Evolutionary conservation across 257 asterid species (phyloP), one percentile per base, ranked within the genome.

Genomic region (Knoxia roxburghii): DNA sequence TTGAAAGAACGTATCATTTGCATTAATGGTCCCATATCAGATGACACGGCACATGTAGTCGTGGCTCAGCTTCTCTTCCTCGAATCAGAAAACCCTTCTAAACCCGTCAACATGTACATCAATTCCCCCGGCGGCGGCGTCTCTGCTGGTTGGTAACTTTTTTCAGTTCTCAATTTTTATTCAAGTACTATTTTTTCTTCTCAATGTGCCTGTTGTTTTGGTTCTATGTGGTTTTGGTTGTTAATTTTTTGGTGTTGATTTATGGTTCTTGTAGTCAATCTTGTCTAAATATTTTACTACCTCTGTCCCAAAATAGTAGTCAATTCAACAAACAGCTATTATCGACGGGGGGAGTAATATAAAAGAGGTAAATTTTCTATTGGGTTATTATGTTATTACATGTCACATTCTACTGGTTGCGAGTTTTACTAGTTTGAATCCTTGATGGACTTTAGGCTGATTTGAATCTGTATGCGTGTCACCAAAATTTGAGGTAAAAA

Each of bases 71-170:
- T 92, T 49, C 96, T 92, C 57, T 92, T 86, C 69, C 93, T 89
- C n/a, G 97, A 89, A 46, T 92, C 97, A 45, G 91, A 92, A 64
- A 89, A 92, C 78, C 98, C 97, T 0, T 83, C 97, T 48, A 92
- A 89, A 64, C 96, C 97, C 52, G 87, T 92, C 68, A 80, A 92
- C 68, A 87, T 92, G 96, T 92, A 92, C 70, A 90, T 92, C 65
- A 92, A 92, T 76, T 92, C 98, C 45, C 98, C 97, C 1, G 96
- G 97, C 13, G 97, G 98, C 53, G 89, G 93, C 26, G 97, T 92
- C 69, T 83, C 93, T 51, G 98, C 96, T 2, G 98, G 98, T 89
- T 73, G 11, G 69, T 68, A 7, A 33, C 35, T 58, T 61, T 64
- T 8, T 35, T 35, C 24, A 4, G 35, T 33, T 39, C 41, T 2